Evolutionary conservation across 306 rosid species (phyloP).

Genomic region (Begonia loranthoides): DNA sequence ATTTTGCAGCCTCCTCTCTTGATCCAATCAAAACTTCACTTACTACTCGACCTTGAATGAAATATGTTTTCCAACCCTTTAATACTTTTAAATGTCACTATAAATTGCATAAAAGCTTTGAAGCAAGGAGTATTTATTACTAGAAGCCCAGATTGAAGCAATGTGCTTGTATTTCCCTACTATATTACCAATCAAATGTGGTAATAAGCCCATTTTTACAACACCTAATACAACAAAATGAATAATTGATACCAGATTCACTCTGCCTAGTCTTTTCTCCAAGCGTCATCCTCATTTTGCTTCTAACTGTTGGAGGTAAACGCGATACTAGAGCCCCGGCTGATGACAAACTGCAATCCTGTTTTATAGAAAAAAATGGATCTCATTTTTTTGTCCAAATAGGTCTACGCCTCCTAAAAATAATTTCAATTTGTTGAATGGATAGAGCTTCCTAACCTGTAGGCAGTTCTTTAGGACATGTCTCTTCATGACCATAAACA

Average conservation of each 20-base stretch:
- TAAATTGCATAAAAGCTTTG: no score
- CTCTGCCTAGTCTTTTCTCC: conserved; percentile 23
- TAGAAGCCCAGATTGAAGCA: not conserved
- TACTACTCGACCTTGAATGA: conserved; percentile 34
- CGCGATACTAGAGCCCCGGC: conserved; percentile 43
- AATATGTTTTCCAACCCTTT: not conserved
- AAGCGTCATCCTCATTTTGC: conserved; percentile 40
- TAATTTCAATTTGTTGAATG: no score
- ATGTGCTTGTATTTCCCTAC: not conserved
- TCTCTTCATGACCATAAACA: no score
- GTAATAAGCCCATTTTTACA: not conserved
- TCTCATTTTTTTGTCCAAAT: not conserved
- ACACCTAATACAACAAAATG: no score
- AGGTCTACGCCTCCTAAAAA: not conserved
- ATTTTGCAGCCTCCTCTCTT: conserved; percentile 61
- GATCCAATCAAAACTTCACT: conserved; percentile 27
- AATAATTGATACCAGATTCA: conserved; percentile 37
- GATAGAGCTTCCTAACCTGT: no score
- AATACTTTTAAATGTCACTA: not conserved
- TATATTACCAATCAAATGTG: not conserved
- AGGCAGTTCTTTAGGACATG: no score
- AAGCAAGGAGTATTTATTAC: not conserved
- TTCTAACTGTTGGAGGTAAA: conserved; percentile 52
- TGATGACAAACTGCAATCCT: conserved; percentile 48
- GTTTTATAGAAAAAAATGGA: conserved; percentile 19